Conservation (phyloP, 208 protist genomes). For the Tritrichomonas foetus region DNA sequence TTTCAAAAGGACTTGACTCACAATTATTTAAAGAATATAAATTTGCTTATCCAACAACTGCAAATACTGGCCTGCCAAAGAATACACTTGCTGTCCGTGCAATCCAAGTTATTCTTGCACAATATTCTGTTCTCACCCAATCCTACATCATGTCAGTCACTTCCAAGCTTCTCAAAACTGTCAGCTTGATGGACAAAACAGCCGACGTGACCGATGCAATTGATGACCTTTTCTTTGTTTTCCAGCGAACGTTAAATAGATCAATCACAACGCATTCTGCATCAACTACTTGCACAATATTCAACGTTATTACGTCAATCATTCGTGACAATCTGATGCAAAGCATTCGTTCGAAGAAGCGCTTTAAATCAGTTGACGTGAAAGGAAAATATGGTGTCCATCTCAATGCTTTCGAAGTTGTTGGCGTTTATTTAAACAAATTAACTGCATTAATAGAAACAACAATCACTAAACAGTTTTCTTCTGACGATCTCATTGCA, state of each 20-base stretch:
- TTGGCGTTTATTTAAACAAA: background rate
- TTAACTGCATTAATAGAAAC: background rate
- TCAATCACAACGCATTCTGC: background rate
- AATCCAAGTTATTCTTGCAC: background rate
- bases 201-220: background rate
- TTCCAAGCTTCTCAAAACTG: background rate
- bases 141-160: background rate
- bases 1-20: background rate
- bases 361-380: no score
- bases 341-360: background rate
- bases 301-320: background rate
- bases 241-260: background rate
- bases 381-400: background rate
- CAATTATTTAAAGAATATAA: background rate
- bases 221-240: background rate
- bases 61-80: background rate
- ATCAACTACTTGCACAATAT: background rate
- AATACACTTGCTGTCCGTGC: background rate
- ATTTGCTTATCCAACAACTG: background rate
- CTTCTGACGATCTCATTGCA: background rate
- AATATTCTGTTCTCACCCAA: background rate
- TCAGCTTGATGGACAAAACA: background rate
- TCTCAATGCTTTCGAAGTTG: background rate
- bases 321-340: background rate
- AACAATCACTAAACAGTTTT: background rate